phyloP scores from a whole-genome alignment of 169 alveolate species.

The Babesia ovata region DNA sequence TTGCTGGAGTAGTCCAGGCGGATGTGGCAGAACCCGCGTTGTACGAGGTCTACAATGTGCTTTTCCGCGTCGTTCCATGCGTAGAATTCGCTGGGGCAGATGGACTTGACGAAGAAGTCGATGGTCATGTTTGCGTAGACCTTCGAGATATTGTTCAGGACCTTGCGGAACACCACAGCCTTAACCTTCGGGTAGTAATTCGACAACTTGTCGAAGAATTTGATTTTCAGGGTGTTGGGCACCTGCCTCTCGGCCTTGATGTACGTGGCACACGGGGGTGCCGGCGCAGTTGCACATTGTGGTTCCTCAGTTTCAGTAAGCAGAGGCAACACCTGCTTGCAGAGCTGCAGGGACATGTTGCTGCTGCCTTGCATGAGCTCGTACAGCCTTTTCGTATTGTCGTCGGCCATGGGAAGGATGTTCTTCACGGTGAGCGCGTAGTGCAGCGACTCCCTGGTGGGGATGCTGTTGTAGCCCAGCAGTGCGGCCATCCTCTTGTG shows the following conservation, averaged over 20 bases:
- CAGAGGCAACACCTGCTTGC: conserved; percentile 68
- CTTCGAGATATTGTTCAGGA: conserved; percentile 78
- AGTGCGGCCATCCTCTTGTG: conserved; percentile 83
- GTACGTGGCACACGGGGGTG: background rate
- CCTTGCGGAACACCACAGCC: conserved; percentile 83
- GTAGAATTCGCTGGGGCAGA: conserved; percentile 84
- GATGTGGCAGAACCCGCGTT: conserved; percentile 71
- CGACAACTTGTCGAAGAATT: conserved; percentile 44
- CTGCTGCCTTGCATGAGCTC: conserved; percentile 76
- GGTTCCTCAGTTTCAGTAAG: conserved; percentile 59
- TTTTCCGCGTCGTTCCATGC: conserved; percentile 87
- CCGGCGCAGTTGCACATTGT: conserved; percentile 19
- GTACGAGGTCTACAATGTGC: conserved; percentile 77
- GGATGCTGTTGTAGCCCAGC: conserved; percentile 83
- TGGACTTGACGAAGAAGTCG: conserved; percentile 79
- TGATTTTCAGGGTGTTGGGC: conserved; percentile 7
- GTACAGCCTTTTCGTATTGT: conserved; percentile 77
- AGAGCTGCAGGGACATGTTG: conserved; percentile 75
- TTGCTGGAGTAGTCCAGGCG: conserved; percentile 75
- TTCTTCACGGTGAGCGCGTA: conserved; percentile 77
- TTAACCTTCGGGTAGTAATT: conserved; percentile 79
- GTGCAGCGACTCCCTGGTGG: conserved; percentile 84
- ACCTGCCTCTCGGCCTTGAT: conserved; percentile 21
- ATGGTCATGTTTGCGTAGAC: conserved; percentile 85
- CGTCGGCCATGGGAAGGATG: conserved; percentile 76